Evolutionary conservation across 2,329 filamentous ascomycete genomes (phyloP), one percentile per base, ranked within the genome.

Genomic region (Lachnellula cervina): DNA sequence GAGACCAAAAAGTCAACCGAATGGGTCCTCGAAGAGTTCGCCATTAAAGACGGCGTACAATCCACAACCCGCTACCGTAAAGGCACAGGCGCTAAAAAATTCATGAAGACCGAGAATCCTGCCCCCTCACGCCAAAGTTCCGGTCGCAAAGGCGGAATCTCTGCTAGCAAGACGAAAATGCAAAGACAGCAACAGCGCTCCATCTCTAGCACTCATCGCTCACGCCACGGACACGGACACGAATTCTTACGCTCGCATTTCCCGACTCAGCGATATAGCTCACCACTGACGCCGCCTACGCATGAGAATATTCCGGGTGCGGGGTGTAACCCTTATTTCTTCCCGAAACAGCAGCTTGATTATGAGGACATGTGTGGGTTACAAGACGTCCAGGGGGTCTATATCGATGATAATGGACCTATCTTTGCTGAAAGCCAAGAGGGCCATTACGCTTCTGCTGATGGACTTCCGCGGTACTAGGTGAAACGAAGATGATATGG

Each of bases 11-110:
- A 88, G 68, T 81, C 82, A 2, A 85, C 81, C 49, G 82, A 88
- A 70, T 97, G 93, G 93, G 80, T 84, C 44, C 76, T 97, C 25
- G 85, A 86, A 37, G 75, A 83, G 1, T 84, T 86, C 70, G 89
- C 90, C 0, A 74, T 90, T 34, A 72, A 73, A 19, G 74, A 87
- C 23, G 89, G 89, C 25, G 88, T 97, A 49, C 84, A 91, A 71
- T 93, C 90, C 56, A 97, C 93, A 0, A 97, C 93, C 1, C 77
- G 87, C 61, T 91, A 89, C 70, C 82, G 88, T 61, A 86, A 84
- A 73, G 73, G 57, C 65, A 73, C 57, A 64, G 69, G 46, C 52
- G 67, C 66, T 59, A 77, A 73, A 59, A 75, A 72, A 58, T 55
- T 64, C n/a, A 60, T 63, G 40, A 69, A 62, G 57, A 68, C 70